phyloP scores from a whole-genome alignment of 2,329 filamentous ascomycete genomes.

The Alternaria angustiovoidea region DNA sequence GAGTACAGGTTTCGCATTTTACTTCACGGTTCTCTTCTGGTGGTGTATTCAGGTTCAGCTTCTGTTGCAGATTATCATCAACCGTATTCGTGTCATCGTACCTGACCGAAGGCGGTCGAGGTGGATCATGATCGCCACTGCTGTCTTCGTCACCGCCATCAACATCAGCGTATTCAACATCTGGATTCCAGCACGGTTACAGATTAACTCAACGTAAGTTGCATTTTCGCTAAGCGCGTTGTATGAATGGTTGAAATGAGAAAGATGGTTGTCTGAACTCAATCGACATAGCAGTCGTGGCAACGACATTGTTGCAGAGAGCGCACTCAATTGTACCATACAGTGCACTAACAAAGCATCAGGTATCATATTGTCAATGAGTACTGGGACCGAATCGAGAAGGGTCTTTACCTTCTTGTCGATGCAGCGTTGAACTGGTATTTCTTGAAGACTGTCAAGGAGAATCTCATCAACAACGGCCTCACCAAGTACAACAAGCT shows the following conservation, averaged over 20 bases:
- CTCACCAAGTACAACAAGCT: slow-evolving; percentile 62
- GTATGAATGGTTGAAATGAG: background rate
- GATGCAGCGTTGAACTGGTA: slow-evolving; percentile 52
- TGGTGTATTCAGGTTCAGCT: slow-evolving; percentile 52
- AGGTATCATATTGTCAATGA: slow-evolving; percentile 47
- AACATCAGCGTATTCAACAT: slow-evolving; percentile 52
- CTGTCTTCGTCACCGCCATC: slow-evolving; percentile 48
- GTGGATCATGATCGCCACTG: slow-evolving; percentile 49
- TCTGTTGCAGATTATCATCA: slow-evolving; percentile 53
- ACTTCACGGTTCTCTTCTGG: slow-evolving; percentile 46
- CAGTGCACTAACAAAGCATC: slow-evolving; percentile 6
- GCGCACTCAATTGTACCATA: background rate
- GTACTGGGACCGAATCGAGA: slow-evolving; percentile 51
- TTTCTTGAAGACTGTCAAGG: slow-evolving; percentile 55
- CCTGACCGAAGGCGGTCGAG: slow-evolving; percentile 41
- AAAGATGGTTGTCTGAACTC: background rate
- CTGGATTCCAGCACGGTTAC: slow-evolving; percentile 52
- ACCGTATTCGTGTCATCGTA: slow-evolving; percentile 49
- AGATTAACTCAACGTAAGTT: slow-evolving; percentile 36
- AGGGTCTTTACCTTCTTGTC: slow-evolving; percentile 49
- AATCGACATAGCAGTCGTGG: background rate
- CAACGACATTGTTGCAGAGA: background rate
- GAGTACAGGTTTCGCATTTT: slow-evolving; percentile 43
- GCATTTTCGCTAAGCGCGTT: background rate
- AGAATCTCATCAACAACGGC: slow-evolving; percentile 58